Base-by-base conservation (phyloP, 2,329 filamentous ascomycete genomes). In the Ophiostoma himal-ulmi region DNA sequence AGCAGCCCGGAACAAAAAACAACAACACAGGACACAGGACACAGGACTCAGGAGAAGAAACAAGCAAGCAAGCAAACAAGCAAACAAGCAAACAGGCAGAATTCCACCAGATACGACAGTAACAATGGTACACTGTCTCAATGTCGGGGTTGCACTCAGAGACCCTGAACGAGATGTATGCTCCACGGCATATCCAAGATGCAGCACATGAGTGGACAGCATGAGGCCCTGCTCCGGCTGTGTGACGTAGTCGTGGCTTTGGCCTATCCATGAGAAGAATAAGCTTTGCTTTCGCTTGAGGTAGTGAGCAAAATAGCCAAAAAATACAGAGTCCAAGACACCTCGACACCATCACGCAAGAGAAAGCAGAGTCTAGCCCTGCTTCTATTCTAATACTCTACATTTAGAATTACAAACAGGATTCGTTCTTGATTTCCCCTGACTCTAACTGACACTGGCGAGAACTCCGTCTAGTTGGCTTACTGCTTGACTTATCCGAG, bases 131-230 rank as follows among this genome's bases (percentile, higher is more conserved):
- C 30, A 30, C 4, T 30, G 30, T 30, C 30, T 30, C 30, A 30
- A 30, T 30, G 30, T 30, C 30, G 30, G 30, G 3, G 30, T 30
- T 30, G 30, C 17, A 48, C 20, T 48, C 44, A 8, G 4, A 62
- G 57, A 62, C 57, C 57, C 57, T 62, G 57, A 62, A 57, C 52
- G 22, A 57, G 14, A 57, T 57, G 52, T 26, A 8, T 57, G 52
- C 52, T 11, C 52, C 52, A 57, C 52, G 52, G 52, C 52, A 57
- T 48, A 48, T 26, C 8, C 52, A 22, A 26, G 52, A 30, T 57
- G 52, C 52, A 13, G 52, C 52, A 57, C 22, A 26, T 26, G 52
- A 57, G 52, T 30, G 52, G 52, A 57, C 52, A 57, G 52, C 52
- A 57, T 13, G n/a, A 26, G 11, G 26, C 22, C 52, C 22, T 11